Percentiles rank a stretch among this genome's conserved stretches.
phyloP scores from a whole-genome alignment of 164 flowering plant genomes.

The Akebia trifoliata region DNA sequence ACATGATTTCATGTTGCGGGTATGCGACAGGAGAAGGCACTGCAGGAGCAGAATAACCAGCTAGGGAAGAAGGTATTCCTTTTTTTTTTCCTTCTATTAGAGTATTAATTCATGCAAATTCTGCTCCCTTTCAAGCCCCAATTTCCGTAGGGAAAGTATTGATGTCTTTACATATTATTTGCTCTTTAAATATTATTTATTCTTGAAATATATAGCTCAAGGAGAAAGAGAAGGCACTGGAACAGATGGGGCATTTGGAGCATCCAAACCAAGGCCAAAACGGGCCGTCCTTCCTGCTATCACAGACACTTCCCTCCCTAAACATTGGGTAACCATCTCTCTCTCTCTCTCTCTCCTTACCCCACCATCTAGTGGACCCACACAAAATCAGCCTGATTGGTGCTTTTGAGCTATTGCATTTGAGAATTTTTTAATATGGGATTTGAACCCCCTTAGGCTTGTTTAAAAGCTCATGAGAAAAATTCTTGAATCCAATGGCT shows the following conservation, averaged over 20 bases:
- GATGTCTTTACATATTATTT: background rate
- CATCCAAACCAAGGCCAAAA: constrained; percentile 25
- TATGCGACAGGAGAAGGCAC: constrained; percentile 48
- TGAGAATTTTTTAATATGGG: too few relatives aligned
- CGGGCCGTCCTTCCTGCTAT: constrained; percentile 20
- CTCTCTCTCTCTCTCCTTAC: too few relatives aligned
- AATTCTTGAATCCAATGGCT: too few relatives aligned
- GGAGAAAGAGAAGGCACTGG: constrained; percentile 39
- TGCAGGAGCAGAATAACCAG: constrained; percentile 56
- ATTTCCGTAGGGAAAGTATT: background rate
- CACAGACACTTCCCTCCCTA: constrained; percentile 24
- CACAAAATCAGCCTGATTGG: too few relatives aligned
- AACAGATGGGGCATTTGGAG: constrained; percentile 27
- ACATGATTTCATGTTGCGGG: background rate
- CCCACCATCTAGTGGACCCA: too few relatives aligned
- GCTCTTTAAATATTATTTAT: background rate
- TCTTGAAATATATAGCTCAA: constrained; percentile 35
- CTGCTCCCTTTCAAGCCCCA: background rate
- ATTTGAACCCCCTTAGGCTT: too few relatives aligned
- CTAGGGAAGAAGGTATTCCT: constrained; percentile 55
- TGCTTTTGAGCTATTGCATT: too few relatives aligned
- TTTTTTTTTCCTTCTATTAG: too few relatives aligned
- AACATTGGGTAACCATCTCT: constrained; percentile 47
- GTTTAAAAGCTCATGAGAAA: too few relatives aligned
- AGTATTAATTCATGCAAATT: background rate